Base-by-base conservation (phyloP, 306 rosid genomes). In the Prosopis cineraria region DNA sequence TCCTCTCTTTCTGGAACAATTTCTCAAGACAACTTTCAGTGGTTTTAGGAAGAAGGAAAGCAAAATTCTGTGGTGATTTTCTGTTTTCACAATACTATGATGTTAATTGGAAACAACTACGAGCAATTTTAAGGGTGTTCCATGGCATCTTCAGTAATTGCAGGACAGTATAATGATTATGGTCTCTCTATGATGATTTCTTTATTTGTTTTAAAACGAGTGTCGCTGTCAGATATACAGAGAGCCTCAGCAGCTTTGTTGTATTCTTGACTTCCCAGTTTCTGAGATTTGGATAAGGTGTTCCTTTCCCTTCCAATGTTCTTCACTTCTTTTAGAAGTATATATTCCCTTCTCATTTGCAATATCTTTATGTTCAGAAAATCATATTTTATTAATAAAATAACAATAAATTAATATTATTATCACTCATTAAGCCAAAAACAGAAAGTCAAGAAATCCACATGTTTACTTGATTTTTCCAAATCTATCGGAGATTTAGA, bases 401-500 rank as follows among this genome's bases (percentile, higher is more conserved):
- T 16, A 56, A 17, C 25, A 55, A 8, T 20, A 22, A 3, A 6
- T 22, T 24, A 55, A 55, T 10, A 17, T 30, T 20, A 66, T 66
- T 34, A 73, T 9, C 36, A 66, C 47, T 30, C 63, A 68, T 73
- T 29, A 37, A 72, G 66, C 31, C 27, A 76, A 55, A 59, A 76
- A 45, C 39, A 48, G 20, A 40, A 59, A 77, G 34, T 41, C 44
- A 66, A 39, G 37, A 68, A 73, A n/a, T 58, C 39, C 73, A 39
- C n/a, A 63, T 59, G 20, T 29, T 6, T 17, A 27, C 30, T 7
- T 66, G 56, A 30, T 11, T 17, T 19, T 25, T 7, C 30, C 48
- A 68, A 24, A 53, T 48, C 62, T 19, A 45, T 47, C 43, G 53
- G 17, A 8, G 43, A 75, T 73, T 43, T 34, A 55, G 60, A 59